phyloP scores from a whole-genome alignment of 2,329 filamentous ascomycete genomes.

The Fusarium bactridioides region DNA sequence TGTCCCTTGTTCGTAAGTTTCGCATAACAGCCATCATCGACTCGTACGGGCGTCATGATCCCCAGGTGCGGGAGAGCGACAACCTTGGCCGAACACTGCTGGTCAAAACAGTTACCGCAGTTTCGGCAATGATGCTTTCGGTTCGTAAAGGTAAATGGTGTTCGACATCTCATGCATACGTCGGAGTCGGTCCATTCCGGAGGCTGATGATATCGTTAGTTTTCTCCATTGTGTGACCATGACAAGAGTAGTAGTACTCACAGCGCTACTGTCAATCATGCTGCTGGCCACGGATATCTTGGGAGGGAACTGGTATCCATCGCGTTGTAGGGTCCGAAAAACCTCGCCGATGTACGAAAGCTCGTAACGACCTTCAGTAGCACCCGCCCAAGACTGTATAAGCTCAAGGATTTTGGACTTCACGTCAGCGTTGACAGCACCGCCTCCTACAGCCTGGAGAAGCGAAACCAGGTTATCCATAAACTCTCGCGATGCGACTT shows the following conservation, averaged over 20 bases:
- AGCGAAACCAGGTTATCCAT: constrained; percentile 97
- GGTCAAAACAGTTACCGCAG: constrained; percentile 97
- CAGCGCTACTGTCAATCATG: constrained; percentile 96
- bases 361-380: constrained; percentile 84
- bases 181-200: constrained; percentile 98
- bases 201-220: constrained; percentile 62
- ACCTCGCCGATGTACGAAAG: constrained; percentile 88
- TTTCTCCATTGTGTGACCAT: neutral
- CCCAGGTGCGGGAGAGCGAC: constrained; percentile 91
- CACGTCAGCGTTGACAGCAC: constrained; percentile 83
- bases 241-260: constrained; percentile 57
- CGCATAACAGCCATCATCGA: constrained; percentile 94
- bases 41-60: constrained; percentile 88
- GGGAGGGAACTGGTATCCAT: constrained; percentile 90
- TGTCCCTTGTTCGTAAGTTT: constrained; percentile 79
- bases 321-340: constrained; percentile 81
- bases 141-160: constrained; percentile 95
- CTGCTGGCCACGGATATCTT: constrained; percentile 87
- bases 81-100: constrained; percentile 89
- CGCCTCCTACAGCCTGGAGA: constrained; percentile 78
- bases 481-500: constrained; percentile 96
- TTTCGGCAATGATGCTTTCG: constrained; percentile 98
- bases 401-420: constrained; percentile 90
- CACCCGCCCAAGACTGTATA: constrained; percentile 91
- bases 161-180: constrained; percentile 97